Evolutionary conservation across 2,329 filamentous ascomycete genomes (phyloP).

Genomic region (Purpureocillium takamizusanense): DNA sequence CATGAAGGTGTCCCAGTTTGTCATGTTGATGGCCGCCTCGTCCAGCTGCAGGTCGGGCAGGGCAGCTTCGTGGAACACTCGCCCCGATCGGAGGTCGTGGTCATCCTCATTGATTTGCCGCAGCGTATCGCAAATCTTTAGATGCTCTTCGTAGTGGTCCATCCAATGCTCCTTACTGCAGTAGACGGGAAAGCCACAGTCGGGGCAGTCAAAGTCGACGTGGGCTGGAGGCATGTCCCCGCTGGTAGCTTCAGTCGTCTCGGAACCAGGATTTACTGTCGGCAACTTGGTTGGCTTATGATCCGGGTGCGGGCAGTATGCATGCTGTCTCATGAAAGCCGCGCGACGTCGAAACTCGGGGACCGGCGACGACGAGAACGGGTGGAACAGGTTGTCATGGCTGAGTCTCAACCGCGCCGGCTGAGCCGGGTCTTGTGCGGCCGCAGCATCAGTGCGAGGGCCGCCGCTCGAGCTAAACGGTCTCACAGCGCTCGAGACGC

Average conservation of each 20-base stretch:
- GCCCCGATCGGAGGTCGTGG: slow-evolving; percentile 82
- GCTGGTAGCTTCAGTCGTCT: slow-evolving; percentile 46
- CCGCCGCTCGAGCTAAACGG: slow-evolving; percentile 21
- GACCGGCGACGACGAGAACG: slow-evolving; percentile 81
- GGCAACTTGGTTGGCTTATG: slow-evolving; percentile 69
- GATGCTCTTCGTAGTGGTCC: slow-evolving; percentile 86
- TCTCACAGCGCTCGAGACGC: slow-evolving; percentile 7
- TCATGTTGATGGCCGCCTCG: slow-evolving; percentile 91
- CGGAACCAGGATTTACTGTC: slow-evolving; percentile 53
- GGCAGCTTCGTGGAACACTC: slow-evolving; percentile 88
- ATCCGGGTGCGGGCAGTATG: slow-evolving; percentile 83
- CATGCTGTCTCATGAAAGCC: slow-evolving; percentile 86
- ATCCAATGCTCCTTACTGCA: slow-evolving; percentile 94
- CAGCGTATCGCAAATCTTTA: slow-evolving; percentile 86
- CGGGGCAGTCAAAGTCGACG: slow-evolving; percentile 89
- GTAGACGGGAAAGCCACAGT: slow-evolving; percentile 89
- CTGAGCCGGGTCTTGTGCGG: slow-evolving; percentile 11
- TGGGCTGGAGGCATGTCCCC: slow-evolving; percentile 62
- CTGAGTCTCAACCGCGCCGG: slow-evolving; percentile 33
- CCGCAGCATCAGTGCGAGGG: slow-evolving; percentile 16
- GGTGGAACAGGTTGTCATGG: slow-evolving; percentile 84
- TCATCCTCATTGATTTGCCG: slow-evolving; percentile 96
- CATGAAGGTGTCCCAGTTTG: slow-evolving; percentile 95
- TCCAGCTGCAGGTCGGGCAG: slow-evolving; percentile 87
- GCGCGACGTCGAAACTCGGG: slow-evolving; percentile 81